phyloP scores from a whole-genome alignment of 2,329 filamentous ascomycete species.

The Colletotrichum karsti region DNA sequence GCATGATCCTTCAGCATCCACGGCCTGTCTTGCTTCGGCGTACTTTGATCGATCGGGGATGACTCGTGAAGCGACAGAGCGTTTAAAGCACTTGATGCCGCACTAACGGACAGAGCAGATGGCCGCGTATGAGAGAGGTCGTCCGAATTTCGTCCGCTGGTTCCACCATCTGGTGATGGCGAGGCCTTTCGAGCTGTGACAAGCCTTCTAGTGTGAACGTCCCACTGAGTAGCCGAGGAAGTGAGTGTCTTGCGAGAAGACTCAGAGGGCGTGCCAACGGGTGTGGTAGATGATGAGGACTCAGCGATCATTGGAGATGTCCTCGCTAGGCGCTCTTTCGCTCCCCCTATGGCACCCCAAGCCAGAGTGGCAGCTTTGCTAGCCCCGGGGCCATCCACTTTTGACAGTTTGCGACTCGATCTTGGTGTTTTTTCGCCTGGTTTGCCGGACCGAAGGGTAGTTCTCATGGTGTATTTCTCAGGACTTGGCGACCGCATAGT shows the following conservation, averaged over 20 bases:
- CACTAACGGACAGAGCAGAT: slow-evolving; percentile 61
- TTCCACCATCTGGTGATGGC: slow-evolving; percentile 36
- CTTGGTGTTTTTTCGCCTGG: slow-evolving; percentile 51
- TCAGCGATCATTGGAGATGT: slow-evolving; percentile 34
- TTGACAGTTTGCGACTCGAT: slow-evolving; percentile 49
- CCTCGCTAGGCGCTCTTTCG: slow-evolving; percentile 45
- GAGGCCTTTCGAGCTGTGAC: slow-evolving; percentile 48
- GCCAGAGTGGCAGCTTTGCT: slow-evolving; percentile 72
- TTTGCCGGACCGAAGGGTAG: slow-evolving; percentile 64
- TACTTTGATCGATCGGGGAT: slow-evolving; percentile 7
- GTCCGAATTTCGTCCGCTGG: slow-evolving; percentile 45
- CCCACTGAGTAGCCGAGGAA: slow-evolving; percentile 56
- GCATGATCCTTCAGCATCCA: not conserved
- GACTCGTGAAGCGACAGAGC: slow-evolving; percentile 33
- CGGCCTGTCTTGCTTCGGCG: slow-evolving; percentile 4
- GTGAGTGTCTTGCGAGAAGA: slow-evolving; percentile 37
- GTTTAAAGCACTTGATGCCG: slow-evolving; percentile 63
- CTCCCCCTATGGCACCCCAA: slow-evolving; percentile 59
- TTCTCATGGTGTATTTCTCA: slow-evolving; percentile 69
- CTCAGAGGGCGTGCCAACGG: slow-evolving; percentile 40
- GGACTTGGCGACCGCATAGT: slow-evolving; percentile 62
- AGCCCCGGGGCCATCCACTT: slow-evolving; percentile 58
- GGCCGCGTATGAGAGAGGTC: slow-evolving; percentile 48
- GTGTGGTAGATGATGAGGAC: slow-evolving; percentile 29
- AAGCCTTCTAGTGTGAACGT: slow-evolving; percentile 62